Conservation (phyloP, 805 yeast genomes). For the Torulaspora quercuum region DNA sequence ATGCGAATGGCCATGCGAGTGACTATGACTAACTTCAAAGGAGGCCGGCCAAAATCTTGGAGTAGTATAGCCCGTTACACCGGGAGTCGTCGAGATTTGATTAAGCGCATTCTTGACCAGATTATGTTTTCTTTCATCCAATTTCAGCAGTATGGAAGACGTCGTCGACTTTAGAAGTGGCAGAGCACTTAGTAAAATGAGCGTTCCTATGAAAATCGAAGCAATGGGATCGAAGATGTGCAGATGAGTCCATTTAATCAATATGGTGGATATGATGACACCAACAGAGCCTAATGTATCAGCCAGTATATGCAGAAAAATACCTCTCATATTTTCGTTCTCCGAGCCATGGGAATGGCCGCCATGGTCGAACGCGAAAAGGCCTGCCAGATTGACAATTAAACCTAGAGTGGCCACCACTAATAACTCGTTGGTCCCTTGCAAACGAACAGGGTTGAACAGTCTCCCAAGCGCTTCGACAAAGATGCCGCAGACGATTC, state of each 20-base stretch:
- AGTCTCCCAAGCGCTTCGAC: slow-evolving; percentile 84
- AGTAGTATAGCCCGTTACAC: slow-evolving; percentile 78
- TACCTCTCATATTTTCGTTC: slow-evolving; percentile 84
- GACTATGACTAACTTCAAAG: slow-evolving; percentile 26
- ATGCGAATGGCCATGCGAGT: slow-evolving; percentile 31
- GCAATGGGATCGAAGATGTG: slow-evolving; percentile 90
- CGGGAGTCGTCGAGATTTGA: slow-evolving; percentile 67
- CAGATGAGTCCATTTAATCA: slow-evolving; percentile 63
- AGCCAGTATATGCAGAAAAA: slow-evolving; percentile 88
- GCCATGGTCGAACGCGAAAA: slow-evolving; percentile 90
- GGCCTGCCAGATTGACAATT: slow-evolving; percentile 85
- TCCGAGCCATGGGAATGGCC: slow-evolving; percentile 43
- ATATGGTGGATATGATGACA: slow-evolving; percentile 83
- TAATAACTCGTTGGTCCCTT: slow-evolving; percentile 77
- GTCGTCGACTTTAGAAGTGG: slow-evolving; percentile 85
- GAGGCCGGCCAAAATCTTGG: slow-evolving; percentile 86
- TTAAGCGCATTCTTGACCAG: slow-evolving; percentile 60
- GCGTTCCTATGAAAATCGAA: slow-evolving; percentile 76
- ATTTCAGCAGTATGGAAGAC: slow-evolving; percentile 59
- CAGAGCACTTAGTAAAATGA: slow-evolving; percentile 76
- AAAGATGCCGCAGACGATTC: slow-evolving; percentile 83
- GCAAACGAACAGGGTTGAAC: slow-evolving; percentile 69
- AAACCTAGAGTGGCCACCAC: slow-evolving; percentile 83
- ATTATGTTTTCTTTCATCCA: slow-evolving; percentile 58
- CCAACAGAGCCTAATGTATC: slow-evolving; percentile 97